These are phyloP conservation scores for Mortierella sp. DNA, from an alignment of 371 early-diverging fungal species.

Conservation along the genomic window DNA sequence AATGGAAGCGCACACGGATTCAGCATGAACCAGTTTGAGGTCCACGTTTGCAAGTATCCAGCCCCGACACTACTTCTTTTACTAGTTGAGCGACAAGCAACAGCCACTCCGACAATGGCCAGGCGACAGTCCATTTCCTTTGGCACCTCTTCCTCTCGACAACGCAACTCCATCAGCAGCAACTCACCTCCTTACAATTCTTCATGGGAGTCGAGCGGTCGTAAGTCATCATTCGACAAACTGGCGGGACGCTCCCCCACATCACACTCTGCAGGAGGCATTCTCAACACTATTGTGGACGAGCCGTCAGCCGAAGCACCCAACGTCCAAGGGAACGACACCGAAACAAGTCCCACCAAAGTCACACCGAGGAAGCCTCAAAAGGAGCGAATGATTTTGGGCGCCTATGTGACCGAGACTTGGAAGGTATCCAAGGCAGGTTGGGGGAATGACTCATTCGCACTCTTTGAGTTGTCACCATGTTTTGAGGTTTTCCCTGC, in stretches of 20 bases:
- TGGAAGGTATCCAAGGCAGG: constrained; percentile 70
- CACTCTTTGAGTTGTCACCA: constrained; percentile 72
- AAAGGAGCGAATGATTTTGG: constrained; percentile 58
- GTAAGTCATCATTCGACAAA: constrained; percentile 26
- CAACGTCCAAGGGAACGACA: background rate
- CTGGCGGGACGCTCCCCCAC: constrained; percentile 21
- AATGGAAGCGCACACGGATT: constrained; percentile 71
- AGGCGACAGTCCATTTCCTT: constrained; percentile 45
- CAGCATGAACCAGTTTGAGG: constrained; percentile 77
- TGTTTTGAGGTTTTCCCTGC: constrained; percentile 68
- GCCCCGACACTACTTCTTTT: constrained; percentile 73
- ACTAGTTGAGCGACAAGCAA: constrained; percentile 52
- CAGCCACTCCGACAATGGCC: constrained; percentile 14
- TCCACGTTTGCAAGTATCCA: constrained; percentile 75
- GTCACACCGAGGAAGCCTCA: constrained; percentile 1
- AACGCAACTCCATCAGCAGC: constrained; percentile 30
- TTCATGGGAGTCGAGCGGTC: constrained; percentile 20
- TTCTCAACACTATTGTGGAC: constrained; percentile 25
- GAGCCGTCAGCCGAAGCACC: background rate
- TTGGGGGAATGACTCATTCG: constrained; percentile 69
- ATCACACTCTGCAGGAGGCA: constrained; percentile 15
- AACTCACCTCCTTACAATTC: constrained; percentile 26
- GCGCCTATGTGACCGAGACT: constrained; percentile 69
- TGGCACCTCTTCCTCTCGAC: constrained; percentile 16
- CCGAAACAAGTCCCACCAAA: background rate